Base-by-base conservation (phyloP, 768 basidiomycete genomes). In the Termitomyces bulborhizus region DNA sequence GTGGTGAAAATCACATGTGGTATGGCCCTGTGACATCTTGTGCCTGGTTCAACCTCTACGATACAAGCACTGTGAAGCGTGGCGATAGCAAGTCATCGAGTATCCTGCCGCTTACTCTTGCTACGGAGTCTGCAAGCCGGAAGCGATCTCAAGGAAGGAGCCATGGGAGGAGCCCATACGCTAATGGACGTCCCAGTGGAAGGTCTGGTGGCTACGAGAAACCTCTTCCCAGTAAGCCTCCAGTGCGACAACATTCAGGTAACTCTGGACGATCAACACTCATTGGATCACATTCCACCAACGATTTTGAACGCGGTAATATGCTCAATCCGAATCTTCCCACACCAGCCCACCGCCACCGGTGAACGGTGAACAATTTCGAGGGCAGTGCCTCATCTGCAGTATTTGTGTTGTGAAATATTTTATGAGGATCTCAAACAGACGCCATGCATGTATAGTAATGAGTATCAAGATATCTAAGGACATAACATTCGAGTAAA, bases 11-110 rank as follows among this genome's bases (percentile, higher is more conserved):
- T 47, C 68, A 74, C 62, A 85, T 89, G 74, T 90, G 88, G 89
- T 71, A 81, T 58, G 76, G 75, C 8, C 83, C 88, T 7, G 84
- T 87, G 50, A 86, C 88, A 1, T 76, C 77, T 13, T 86, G 82
- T 66, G 81, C 85, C 51, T 89, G 87, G 88, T 88, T 89, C 69
- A 76, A 78, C 56, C 68, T 67, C 42, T 80, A 80, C 55, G 76
- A 78, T 39, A n/a, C 44, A n/a, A 72, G 77, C 55, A 71, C 61
- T 42, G 62, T 64, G 44, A 67, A 69, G 27, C 62, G 68, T 21
- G 66, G 65, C n/a, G 73, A 73, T 58, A 71, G 70, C 41, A 71
- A 68, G 40, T 63, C 64, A 36, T 72, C 72, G 11, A 72, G 71
- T 55, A 65, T 76, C 31, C 65, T 76, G 34, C 75, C 73, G n/a